Evolutionary conservation across 2,329 filamentous ascomycete species (phyloP).

Genomic region (Colletotrichum limetticola): DNA sequence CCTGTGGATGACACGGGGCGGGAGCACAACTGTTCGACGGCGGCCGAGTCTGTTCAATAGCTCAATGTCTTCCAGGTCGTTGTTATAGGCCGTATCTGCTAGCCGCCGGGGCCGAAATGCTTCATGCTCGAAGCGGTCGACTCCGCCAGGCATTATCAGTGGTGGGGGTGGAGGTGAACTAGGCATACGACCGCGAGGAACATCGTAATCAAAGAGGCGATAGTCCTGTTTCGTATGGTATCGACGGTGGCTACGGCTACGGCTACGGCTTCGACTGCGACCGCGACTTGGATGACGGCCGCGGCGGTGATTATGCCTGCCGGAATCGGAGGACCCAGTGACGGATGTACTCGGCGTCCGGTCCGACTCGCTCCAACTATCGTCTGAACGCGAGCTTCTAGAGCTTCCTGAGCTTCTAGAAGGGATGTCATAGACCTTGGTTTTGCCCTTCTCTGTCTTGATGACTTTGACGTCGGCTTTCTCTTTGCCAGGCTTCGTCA

Average conservation of each 20-base stretch:
- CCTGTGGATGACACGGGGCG: constrained; percentile 26
- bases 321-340: constrained; percentile 27
- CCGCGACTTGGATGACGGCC: background rate
- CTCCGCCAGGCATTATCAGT: background rate
- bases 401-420: constrained; percentile 36
- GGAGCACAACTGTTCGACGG: constrained; percentile 1
- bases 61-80: background rate
- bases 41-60: background rate
- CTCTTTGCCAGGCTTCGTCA: background rate
- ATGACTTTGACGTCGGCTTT: constrained; percentile 17
- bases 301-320: constrained; percentile 14
- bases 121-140: constrained; percentile 13
- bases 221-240: constrained; percentile 24
- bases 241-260: constrained; percentile 30
- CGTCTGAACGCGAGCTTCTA: constrained; percentile 6
- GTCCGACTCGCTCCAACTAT: constrained; percentile 10
- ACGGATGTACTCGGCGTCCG: constrained; percentile 38
- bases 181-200: background rate
- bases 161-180: background rate
- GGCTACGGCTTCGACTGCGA: constrained; percentile 20
- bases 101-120: background rate
- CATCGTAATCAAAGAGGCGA: constrained; percentile 13
- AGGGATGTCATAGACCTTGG: constrained; percentile 15
- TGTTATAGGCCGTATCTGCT: background rate
- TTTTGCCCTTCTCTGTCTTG: constrained; percentile 21